Evolutionary conservation across 495 filamentous ascomycete genomes (phyloP).

Genomic region (Podospora fimiseda): DNA sequence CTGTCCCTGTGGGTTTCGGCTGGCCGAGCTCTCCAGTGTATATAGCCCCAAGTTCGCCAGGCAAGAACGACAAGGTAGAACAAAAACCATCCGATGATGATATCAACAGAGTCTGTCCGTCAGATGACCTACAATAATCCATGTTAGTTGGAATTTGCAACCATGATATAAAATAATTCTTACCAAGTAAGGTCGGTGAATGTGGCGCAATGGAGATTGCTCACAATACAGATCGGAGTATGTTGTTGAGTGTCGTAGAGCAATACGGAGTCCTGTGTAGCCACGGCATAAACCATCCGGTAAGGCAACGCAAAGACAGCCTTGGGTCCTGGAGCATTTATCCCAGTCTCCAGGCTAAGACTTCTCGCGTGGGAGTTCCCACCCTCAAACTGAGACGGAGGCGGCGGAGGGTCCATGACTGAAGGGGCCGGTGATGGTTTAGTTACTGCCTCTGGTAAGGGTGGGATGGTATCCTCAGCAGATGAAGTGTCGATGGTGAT

Average conservation of each 20-base stretch:
- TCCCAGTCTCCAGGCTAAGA: slow-evolving; percentile 47
- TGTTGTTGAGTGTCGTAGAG: slow-evolving; percentile 97
- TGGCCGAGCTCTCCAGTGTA: slow-evolving; percentile 64
- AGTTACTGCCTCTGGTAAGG: slow-evolving; percentile 75
- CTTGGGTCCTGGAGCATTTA: slow-evolving; percentile 48
- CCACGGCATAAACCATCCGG: slow-evolving; percentile 92
- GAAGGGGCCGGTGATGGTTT: slow-evolving; percentile 47
- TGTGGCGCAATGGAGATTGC: slow-evolving; percentile 93
- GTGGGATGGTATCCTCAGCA: slow-evolving; percentile 71
- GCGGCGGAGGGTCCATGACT: slow-evolving; percentile 84
- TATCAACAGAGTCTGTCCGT: slow-evolving; percentile 88
- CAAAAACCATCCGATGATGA: slow-evolving; percentile 98
- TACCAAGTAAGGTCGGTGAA: slow-evolving; percentile 97
- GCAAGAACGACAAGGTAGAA: slow-evolving; percentile 76
- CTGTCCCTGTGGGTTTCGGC: slow-evolving; percentile 36
- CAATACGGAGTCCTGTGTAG: slow-evolving; percentile 92
- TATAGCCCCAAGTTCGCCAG: slow-evolving; percentile 80
- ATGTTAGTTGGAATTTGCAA: slow-evolving; percentile 27
- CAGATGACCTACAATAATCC: slow-evolving; percentile 74
- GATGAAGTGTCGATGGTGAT: slow-evolving; percentile 94
- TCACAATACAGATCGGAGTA: slow-evolving; percentile 85
- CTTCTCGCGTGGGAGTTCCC: slow-evolving; percentile 37
- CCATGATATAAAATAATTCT: slow-evolving; percentile 21
- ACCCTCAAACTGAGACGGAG: slow-evolving; percentile 42
- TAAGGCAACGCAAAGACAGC: slow-evolving; percentile 82